Evolutionary conservation across 306 rosid genomes (phyloP).

Genomic region (Chamaecrista fasciculata): DNA sequence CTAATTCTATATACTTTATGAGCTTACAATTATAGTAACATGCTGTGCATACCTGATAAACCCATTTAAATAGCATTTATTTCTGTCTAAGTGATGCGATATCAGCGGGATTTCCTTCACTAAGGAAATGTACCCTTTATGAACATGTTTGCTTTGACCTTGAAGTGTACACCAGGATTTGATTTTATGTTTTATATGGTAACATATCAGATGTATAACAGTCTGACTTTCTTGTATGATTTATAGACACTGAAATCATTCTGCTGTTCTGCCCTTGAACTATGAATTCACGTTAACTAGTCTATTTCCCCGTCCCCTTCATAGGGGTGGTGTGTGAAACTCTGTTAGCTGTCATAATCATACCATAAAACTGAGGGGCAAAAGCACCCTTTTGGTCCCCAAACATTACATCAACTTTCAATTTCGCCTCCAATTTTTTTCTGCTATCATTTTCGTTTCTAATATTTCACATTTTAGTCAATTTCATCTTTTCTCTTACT

Average conservation of each 20-base stretch:
- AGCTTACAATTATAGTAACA: background rate
- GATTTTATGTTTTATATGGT: background rate
- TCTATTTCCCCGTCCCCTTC: background rate
- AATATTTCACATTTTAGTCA: too few species aligned
- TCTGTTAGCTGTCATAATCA: constrained; percentile 12
- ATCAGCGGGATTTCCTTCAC: background rate
- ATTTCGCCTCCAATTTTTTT: too few species aligned
- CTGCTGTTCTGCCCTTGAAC: background rate
- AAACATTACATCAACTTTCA: too few species aligned
- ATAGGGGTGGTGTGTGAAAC: background rate
- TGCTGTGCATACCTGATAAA: background rate
- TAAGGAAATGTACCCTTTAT: constrained; percentile 6
- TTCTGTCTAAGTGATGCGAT: background rate
- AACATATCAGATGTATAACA: too few species aligned
- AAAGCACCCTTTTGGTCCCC: too few species aligned
- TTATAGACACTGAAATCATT: background rate
- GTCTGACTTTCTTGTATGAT: background rate
- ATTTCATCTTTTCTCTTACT: too few species aligned
- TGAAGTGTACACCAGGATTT: background rate
- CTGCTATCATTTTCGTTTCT: too few species aligned
- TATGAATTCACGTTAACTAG: background rate
- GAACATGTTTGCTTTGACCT: background rate
- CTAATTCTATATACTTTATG: background rate
- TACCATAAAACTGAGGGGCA: background rate
- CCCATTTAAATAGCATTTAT: background rate